phyloP scores from a whole-genome alignment of 2,329 filamentous ascomycete species.

The Ascochyta viciae-villosae region DNA sequence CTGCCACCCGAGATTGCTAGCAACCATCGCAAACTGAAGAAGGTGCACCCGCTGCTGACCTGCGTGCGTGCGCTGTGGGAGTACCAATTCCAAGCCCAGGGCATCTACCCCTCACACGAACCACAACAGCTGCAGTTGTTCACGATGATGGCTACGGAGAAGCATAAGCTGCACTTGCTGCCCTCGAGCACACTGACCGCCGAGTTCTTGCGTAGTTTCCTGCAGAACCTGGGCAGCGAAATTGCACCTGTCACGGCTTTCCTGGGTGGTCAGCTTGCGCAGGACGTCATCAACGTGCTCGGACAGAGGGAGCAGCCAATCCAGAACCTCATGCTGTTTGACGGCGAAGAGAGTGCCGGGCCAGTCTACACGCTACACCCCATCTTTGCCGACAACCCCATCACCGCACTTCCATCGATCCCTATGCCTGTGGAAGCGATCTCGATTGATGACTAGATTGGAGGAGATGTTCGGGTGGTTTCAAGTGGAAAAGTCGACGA shows the following conservation, averaged over 20 bases:
- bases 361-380: constrained; percentile 82
- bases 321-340: constrained; percentile 92
- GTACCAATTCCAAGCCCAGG: constrained; percentile 66
- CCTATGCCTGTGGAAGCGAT: constrained; percentile 34
- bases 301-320: constrained; percentile 91
- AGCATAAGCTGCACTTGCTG: constrained; percentile 70
- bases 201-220: constrained; percentile 79
- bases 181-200: constrained; percentile 54
- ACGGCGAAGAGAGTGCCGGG: constrained; percentile 80
- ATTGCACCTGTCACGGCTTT: constrained; percentile 87
- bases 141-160: constrained; percentile 77
- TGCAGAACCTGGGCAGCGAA: constrained; percentile 86
- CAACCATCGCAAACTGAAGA: constrained; percentile 71
- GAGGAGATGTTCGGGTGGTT: background rate
- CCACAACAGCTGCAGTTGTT: constrained; percentile 70
- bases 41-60: constrained; percentile 83
- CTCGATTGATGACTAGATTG: constrained; percentile 9
- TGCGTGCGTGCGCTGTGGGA: constrained; percentile 91
- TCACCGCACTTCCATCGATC: constrained; percentile 28
- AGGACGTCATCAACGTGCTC: constrained; percentile 97
- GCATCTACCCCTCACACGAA: constrained; percentile 58
- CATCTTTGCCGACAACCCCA: constrained; percentile 50
- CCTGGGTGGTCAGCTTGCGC: constrained; percentile 86
- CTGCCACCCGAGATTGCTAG: constrained; percentile 72
- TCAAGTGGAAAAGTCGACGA: background rate